Evolutionary conservation across 2,329 filamentous ascomycete genomes (phyloP).

Genomic region (Phialemonium atrogriseum): DNA sequence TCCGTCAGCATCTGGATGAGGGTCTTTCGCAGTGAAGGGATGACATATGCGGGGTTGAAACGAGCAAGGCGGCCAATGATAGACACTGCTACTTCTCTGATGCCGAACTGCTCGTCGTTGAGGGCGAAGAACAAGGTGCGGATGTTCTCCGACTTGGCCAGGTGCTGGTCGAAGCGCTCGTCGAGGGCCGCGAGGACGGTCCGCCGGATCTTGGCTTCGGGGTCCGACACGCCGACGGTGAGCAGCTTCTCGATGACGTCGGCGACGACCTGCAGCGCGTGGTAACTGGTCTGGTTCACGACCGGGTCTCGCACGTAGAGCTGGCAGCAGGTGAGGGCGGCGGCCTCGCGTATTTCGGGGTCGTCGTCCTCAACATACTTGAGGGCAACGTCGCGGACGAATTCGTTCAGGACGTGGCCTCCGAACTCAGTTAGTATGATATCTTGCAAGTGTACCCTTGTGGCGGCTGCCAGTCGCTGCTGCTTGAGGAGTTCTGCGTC

Average conservation of each 20-base stretch:
- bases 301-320: constrained; percentile 95
- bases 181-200: constrained; percentile 87
- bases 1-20: constrained; percentile 94
- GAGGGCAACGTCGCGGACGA: constrained; percentile 95
- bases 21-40: constrained; percentile 88
- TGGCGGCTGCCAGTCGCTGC: neutral
- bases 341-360: constrained; percentile 84
- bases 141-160: constrained; percentile 97
- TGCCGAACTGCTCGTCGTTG: constrained; percentile 88
- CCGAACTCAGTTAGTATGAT: constrained; percentile 11
- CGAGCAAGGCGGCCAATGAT: constrained; percentile 90
- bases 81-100: constrained; percentile 88
- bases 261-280: constrained; percentile 92
- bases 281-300: constrained; percentile 93
- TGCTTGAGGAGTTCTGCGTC: constrained; percentile 1
- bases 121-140: constrained; percentile 90
- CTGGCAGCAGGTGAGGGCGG: constrained; percentile 94
- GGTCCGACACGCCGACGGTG: constrained; percentile 89
- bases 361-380: constrained; percentile 98
- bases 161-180: constrained; percentile 86
- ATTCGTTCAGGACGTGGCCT: constrained; percentile 91
- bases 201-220: constrained; percentile 77
- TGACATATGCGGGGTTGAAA: constrained; percentile 94
- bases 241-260: constrained; percentile 96
- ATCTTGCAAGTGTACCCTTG: neutral